A percentile compares a stretch with the other conserved stretches of the same genome.
Conservation (phyloP, 202 grass and related monocot species). For the Setaria italica region DNA sequence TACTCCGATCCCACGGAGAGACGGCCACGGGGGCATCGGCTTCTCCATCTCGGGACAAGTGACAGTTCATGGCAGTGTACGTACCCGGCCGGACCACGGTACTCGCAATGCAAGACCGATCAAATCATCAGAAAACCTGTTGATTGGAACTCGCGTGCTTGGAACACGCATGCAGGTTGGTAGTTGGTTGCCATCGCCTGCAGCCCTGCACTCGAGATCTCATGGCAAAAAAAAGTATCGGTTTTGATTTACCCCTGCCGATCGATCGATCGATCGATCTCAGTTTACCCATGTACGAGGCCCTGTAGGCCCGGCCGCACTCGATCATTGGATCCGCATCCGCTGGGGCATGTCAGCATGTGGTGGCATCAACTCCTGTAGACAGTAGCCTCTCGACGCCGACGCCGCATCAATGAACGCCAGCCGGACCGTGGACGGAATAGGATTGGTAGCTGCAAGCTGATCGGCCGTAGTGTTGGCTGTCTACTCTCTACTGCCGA, state of each 20-base stretch:
- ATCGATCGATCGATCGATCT: background rate
- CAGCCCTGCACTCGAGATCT: no score
- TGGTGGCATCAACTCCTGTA: slow-evolving; percentile 23
- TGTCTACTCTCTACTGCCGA: background rate
- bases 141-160: no score
- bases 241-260: background rate
- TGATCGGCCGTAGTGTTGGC: background rate
- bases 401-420: background rate
- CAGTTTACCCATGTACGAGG: background rate
- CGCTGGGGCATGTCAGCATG: background rate
- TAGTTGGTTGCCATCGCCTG: no score
- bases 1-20: background rate
- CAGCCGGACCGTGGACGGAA: background rate
- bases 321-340: background rate
- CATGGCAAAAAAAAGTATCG: no score
- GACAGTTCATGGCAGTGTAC: background rate
- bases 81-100: background rate
- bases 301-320: no score
- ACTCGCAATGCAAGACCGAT: background rate
- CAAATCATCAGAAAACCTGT: background rate
- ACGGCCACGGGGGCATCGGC: background rate
- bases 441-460: background rate
- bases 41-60: background rate
- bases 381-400: background rate
- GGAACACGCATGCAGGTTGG: no score